These are phyloP conservation scores for Malus fusca DNA, from an alignment of 306 rosid species.

Conservation along the genomic window DNA sequence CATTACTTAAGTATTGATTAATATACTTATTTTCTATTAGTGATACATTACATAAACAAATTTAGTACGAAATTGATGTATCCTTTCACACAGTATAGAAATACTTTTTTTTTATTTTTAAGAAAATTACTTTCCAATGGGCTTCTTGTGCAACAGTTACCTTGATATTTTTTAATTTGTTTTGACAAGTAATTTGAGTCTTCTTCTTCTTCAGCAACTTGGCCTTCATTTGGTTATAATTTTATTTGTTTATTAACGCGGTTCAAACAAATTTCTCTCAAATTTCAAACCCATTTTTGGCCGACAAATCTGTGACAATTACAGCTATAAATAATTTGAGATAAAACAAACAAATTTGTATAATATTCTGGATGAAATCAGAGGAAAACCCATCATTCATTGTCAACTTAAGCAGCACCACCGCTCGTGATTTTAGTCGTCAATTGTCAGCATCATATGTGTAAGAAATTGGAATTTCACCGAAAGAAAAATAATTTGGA, in stretches of 20 bases:
- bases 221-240: slow-evolving; percentile 7
- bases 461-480: not conserved
- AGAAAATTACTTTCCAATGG: not conserved
- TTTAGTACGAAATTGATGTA: too few species aligned
- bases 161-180: not conserved
- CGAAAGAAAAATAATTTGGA: not conserved
- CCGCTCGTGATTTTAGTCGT: slow-evolving; percentile 4
- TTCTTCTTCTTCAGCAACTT: slow-evolving; percentile 16
- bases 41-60: too few species aligned
- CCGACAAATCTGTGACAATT: slow-evolving; percentile 29
- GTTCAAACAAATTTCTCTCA: slow-evolving; percentile 34
- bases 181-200: slow-evolving; percentile 9
- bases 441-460: not conserved
- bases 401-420: slow-evolving; percentile 10
- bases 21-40: too few species aligned
- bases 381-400: slow-evolving; percentile 8
- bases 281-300: slow-evolving; percentile 30
- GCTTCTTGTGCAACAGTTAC: not conserved
- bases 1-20: too few species aligned
- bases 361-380: not conserved
- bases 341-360: slow-evolving; percentile 2
- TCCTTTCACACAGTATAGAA: too few species aligned
- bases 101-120: too few species aligned
- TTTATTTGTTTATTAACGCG: slow-evolving; percentile 18
- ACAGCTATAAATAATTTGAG: slow-evolving; percentile 9